Evolutionary conservation across 225 moss, liverwort and hornwort species (phyloP), one percentile per base, ranked within the genome.

Genomic region (Rhytidiadelphus loreus): DNA sequence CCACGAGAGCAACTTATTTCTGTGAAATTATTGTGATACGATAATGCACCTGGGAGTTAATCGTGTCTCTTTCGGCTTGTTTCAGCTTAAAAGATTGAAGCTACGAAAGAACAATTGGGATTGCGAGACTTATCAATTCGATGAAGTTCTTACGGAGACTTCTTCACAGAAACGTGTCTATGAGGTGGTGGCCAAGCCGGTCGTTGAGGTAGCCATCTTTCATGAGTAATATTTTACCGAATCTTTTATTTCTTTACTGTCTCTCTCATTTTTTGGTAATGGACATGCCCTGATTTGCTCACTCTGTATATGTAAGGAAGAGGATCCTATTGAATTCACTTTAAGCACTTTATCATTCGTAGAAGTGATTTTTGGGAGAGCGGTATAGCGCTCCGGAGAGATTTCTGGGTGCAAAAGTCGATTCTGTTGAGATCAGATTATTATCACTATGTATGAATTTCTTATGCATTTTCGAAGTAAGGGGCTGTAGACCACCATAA

Each of bases 151-250:
- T 20, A 96, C 96, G 32, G 97, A 97, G 86, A 95, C 96, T 56
- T 92, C 98, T 30, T 98, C 98, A 41, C 98, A 98, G 89, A 98
- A 98, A 92, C 98, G 98, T 85, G 98, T 98, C 37, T 98, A 98
- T 88, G 98, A 98, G 89, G 96, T 98, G 70, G 98, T 98, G n/a
- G 97, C 98, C 35, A 98, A 98, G 91, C 98, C 98, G 22, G 97
- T 98, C 8, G 97, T 98, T 28, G 96, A 98, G 96, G 96, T 97
- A 89, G n/a, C 25, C 64, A 64, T 63, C 64, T 50, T 63, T 24
- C 56, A 85, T 62, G 48, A 64, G 21, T 37, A 50, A 28, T 50
- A 29, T 62, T 44, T 19, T 62, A 44, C 17, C 8, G 33, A 65
- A 68, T 79, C 26, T 79, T 13, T 66, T 26, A 11, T 87, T 86